Evolutionary conservation across 1,284 basidiomycete genomes (phyloP).

Genomic region (Malassezia caprae): DNA sequence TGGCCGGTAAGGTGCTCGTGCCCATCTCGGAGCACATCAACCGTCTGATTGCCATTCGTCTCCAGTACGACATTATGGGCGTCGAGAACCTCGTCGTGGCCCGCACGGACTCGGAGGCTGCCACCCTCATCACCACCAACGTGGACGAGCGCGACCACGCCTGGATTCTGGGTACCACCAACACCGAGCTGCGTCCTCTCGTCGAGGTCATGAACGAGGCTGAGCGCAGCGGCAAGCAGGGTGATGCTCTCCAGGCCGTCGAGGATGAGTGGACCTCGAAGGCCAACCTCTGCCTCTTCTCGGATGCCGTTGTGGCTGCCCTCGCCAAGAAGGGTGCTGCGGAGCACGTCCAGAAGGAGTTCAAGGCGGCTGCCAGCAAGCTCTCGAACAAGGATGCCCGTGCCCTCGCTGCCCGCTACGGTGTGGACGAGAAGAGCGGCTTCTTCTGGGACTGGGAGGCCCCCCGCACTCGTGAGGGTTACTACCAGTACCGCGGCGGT

Average conservation of each 20-base stretch:
- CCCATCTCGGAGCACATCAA: slow-evolving; percentile 68
- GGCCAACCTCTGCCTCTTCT: slow-evolving; percentile 71
- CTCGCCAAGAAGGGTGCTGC: slow-evolving; percentile 57
- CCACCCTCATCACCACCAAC: slow-evolving; percentile 90
- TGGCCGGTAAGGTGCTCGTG: slow-evolving; percentile 65
- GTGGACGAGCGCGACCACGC: slow-evolving; percentile 92
- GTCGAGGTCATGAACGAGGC: slow-evolving; percentile 74
- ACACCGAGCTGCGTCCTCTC: slow-evolving; percentile 60
- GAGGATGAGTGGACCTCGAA: slow-evolving; percentile 75
- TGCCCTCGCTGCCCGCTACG: slow-evolving; percentile 66
- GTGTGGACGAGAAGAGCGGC: slow-evolving; percentile 54
- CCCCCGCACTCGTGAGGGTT: slow-evolving; percentile 86
- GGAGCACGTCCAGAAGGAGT: slow-evolving; percentile 59
- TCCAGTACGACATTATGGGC: slow-evolving; percentile 71
- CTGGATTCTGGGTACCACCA: slow-evolving; percentile 88
- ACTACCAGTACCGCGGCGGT: slow-evolving; percentile 92
- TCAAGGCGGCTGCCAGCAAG: slow-evolving; percentile 58
- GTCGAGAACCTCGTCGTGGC: slow-evolving; percentile 66
- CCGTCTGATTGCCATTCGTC: slow-evolving; percentile 64
- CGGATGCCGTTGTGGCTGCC: slow-evolving; percentile 63
- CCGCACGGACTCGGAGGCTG: slow-evolving; percentile 74
- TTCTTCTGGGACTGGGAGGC: slow-evolving; percentile 83
- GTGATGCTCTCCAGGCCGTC: slow-evolving; percentile 67
- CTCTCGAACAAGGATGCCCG: slow-evolving; percentile 64
- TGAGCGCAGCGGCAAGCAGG: slow-evolving; percentile 67